Evolutionary conservation across 1,284 basidiomycete genomes (phyloP).

Genomic region (Phaffia rhodozyma): DNA sequence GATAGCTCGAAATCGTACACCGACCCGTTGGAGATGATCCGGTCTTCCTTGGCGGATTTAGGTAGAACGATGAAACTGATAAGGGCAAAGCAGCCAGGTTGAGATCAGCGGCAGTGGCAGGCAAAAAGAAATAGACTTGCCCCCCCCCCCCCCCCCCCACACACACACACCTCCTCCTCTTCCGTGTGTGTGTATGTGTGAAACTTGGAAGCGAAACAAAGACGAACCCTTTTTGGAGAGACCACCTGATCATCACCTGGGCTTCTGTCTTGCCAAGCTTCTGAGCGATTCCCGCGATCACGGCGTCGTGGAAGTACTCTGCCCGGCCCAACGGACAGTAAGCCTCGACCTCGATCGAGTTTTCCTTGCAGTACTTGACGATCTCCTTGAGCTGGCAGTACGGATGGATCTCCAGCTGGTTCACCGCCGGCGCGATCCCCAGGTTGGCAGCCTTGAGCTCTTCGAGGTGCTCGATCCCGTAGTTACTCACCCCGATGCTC

Average conservation of each 20-base stretch:
- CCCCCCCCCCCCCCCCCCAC: too few relatives aligned
- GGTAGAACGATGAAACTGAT: slow-evolving; percentile 56
- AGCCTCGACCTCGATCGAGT: slow-evolving; percentile 62
- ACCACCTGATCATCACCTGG: slow-evolving; percentile 71
- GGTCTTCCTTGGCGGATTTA: slow-evolving; percentile 49
- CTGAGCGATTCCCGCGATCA: not conserved
- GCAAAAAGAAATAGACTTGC: too few relatives aligned
- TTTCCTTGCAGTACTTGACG: slow-evolving; percentile 56
- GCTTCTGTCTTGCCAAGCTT: slow-evolving; percentile 48
- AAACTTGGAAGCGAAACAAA: too few relatives aligned
- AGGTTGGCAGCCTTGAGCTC: slow-evolving; percentile 50
- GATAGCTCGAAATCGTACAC: slow-evolving; percentile 58
- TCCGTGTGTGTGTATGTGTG: too few relatives aligned
- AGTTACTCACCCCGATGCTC: slow-evolving; percentile 67
- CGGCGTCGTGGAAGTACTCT: not conserved
- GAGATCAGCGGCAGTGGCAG: too few relatives aligned
- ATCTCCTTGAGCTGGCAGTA: slow-evolving; percentile 70
- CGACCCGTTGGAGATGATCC: slow-evolving; percentile 46
- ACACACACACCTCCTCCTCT: too few relatives aligned
- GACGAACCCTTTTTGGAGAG: slow-evolving; percentile 47
- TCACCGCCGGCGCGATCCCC: slow-evolving; percentile 51
- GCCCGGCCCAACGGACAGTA: slow-evolving; percentile 39
- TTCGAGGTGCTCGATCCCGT: slow-evolving; percentile 62
- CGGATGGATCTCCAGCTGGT: slow-evolving; percentile 79
- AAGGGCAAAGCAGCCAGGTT: not conserved